Evolutionary conservation across 1,284 basidiomycete genomes (phyloP), one percentile per base, ranked within the genome.

Genomic region (Phellopilus nigrolimitatus): DNA sequence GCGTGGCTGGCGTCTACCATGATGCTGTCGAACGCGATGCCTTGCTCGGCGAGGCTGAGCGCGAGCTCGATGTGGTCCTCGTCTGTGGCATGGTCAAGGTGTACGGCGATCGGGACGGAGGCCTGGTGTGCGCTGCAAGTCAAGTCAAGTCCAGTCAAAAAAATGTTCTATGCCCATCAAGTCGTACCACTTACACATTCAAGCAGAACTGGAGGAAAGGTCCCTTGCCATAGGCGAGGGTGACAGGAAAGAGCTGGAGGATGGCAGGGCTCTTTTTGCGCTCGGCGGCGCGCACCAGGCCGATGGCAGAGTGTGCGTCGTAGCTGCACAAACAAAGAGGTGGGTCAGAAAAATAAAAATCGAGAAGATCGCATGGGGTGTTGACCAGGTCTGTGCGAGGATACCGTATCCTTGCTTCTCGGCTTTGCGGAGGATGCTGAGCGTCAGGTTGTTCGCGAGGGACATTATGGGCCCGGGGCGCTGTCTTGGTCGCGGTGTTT

Each of bases 1-100:
- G 74, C 73, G 53, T 76, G 74, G 52, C 71, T 73, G 6, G 74
- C 73, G 59, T 76, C 74, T 2, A 74, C 73, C 74, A 76, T 76
- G 59, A 76, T 75, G 56, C 71, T 74, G 54, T 76, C 74, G 49
- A 75, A 76, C 12, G 66, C 65, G 39, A 74, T 73, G 4, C 73
- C 74, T 49, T 73, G 62, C 53, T 76, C 73, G 1, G 74, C 73
- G 9, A 76, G 68, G 17, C 66, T 64, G 3, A 76, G 60, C 0
- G 72, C 73, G 22, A 75, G 68, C 55, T 76, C 72, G 13, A 76
- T 59, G 54, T 76, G 73, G 39, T 73, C 71, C 0, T 67, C 66
- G 49, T 75, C 71, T 6, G 73, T 75, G 4, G 75, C 75, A 57
- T 76, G 73, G 57, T 75, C 75, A 10, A 76, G 67, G 57, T 76